These are phyloP conservation scores for Nemania sp. DNA, from an alignment of 2,329 filamentous ascomycete species.

Conservation along the genomic window DNA sequence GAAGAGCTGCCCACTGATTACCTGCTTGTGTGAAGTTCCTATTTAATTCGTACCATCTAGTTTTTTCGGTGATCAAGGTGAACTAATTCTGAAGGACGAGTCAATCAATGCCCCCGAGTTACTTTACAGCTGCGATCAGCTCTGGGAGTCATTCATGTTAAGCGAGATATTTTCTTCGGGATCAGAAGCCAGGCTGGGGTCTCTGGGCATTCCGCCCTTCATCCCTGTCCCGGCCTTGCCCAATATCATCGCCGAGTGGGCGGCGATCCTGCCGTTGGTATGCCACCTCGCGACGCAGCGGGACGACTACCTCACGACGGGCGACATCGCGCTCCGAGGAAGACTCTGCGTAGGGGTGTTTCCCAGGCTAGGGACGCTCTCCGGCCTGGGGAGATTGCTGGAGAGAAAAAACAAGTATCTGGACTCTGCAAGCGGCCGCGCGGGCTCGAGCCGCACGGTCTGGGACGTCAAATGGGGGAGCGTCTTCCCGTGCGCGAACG, in stretches of 20 bases:
- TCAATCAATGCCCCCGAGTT: too few relatives aligned
- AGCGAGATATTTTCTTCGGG: not conserved
- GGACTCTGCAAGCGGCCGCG: slow-evolving; percentile 4
- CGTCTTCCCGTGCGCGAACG: slow-evolving; percentile 36
- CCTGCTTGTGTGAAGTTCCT: too few relatives aligned
- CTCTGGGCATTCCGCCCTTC: not conserved
- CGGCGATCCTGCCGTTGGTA: slow-evolving; percentile 15
- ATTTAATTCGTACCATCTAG: too few relatives aligned
- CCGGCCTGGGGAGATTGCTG: not conserved
- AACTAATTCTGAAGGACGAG: too few relatives aligned
- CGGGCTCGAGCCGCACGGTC: slow-evolving; percentile 23
- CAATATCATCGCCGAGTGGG: slow-evolving; percentile 10
- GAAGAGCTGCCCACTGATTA: too few relatives aligned
- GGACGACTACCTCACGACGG: slow-evolving; percentile 15
- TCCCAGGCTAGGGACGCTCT: slow-evolving; percentile 9
- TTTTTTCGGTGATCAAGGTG: too few relatives aligned
- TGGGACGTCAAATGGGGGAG: slow-evolving; percentile 39
- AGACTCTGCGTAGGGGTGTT: slow-evolving; percentile 4
- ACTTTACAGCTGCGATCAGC: too few relatives aligned
- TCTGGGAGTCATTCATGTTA: too few relatives aligned
- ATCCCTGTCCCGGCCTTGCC: not conserved
- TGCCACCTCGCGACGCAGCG: slow-evolving; percentile 9
- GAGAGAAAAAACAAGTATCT: not conserved
- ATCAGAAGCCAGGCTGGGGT: not conserved
- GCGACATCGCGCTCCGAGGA: slow-evolving; percentile 1